These are phyloP conservation scores for Cyamopsis tetragonoloba DNA, from an alignment of 306 rosid genomes.

Conservation along the genomic window DNA sequence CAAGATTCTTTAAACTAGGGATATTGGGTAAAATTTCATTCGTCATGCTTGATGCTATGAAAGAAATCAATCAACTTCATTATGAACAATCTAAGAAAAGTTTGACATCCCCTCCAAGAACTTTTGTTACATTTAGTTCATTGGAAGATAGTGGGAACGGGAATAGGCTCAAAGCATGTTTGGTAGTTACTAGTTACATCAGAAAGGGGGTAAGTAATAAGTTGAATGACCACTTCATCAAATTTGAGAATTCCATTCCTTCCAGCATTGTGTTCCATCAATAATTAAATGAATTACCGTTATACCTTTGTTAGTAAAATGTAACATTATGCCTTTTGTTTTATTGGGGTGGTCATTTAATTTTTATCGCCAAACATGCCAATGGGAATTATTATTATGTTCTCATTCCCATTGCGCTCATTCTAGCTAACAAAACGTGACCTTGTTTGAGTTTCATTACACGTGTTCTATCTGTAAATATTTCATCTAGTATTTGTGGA, in stretches of 20 bases:
- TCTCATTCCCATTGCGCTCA: neutral
- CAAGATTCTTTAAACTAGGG: neutral
- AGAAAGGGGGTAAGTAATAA: neutral
- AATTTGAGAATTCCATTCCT: neutral
- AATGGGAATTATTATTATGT: neutral
- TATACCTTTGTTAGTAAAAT: neutral
- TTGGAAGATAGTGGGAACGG: neutral
- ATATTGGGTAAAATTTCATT: neutral
- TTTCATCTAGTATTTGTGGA: slow-evolving; percentile 14
- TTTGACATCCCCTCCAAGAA: neutral
- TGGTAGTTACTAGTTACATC: neutral
- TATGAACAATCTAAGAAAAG: neutral
- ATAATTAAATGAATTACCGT: neutral
- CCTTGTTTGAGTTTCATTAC: slow-evolving; percentile 1
- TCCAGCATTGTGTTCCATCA: neutral
- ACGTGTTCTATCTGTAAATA: slow-evolving; percentile 5
- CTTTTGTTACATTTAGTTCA: neutral
- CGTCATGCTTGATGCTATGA: neutral
- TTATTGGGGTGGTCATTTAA: neutral
- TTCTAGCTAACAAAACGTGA: neutral
- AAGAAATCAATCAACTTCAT: neutral
- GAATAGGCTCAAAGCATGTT: neutral
- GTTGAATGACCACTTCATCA: neutral
- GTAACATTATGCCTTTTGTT: neutral
- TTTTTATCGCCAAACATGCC: neutral